These are phyloP conservation scores for Clausena lansium DNA, from an alignment of 345 rosid genomes.

Conservation along the genomic window DNA sequence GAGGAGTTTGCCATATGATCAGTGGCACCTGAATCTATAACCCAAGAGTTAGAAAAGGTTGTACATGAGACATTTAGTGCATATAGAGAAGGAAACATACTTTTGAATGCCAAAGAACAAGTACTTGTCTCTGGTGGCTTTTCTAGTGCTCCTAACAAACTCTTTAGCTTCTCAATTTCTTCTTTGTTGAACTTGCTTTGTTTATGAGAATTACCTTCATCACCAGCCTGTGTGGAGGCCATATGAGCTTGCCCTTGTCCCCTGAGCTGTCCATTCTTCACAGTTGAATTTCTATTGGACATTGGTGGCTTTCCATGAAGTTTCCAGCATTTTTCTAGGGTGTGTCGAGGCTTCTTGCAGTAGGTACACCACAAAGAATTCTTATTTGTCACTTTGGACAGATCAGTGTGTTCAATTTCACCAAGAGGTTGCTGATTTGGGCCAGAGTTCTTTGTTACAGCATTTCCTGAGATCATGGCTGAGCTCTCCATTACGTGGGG, in stretches of 20 bases:
- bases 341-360: not conserved
- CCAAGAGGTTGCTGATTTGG: not conserved
- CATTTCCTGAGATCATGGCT: not conserved
- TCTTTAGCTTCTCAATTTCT: not conserved
- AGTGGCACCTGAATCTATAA: not conserved
- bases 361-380: not conserved
- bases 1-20: not conserved
- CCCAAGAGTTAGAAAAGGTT: too few relatives aligned
- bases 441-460: not conserved
- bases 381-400: not conserved
- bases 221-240: not conserved
- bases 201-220: not conserved
- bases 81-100: not conserved
- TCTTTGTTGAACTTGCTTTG: too few relatives aligned
- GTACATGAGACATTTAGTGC: not conserved
- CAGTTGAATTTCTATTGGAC: too few relatives aligned
- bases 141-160: not conserved
- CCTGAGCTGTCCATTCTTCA: not conserved
- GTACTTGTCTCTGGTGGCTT: too few relatives aligned
- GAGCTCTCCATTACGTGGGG: not conserved
- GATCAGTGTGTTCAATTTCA: too few relatives aligned
- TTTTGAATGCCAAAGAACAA: not conserved
- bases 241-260: not conserved
- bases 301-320: too few relatives aligned
- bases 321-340: not conserved